These are phyloP conservation scores for Pseudoscleropodium purum DNA, from an alignment of 225 moss, liverwort and hornwort genomes.

Conservation along the genomic window DNA sequence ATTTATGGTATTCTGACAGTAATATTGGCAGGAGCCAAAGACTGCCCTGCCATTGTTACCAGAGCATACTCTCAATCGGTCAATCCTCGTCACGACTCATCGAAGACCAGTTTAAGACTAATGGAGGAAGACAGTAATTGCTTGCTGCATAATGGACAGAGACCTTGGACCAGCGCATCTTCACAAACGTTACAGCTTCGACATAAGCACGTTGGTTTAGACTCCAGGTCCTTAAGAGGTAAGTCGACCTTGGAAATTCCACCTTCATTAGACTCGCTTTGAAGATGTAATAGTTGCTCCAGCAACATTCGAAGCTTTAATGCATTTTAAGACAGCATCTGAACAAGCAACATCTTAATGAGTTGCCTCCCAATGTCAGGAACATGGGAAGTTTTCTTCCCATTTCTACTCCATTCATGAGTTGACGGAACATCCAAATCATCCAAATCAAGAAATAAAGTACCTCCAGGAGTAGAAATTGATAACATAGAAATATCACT, in stretches of 20 bases:
- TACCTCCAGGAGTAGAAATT: background rate
- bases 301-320: background rate
- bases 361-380: background rate
- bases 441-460: background rate
- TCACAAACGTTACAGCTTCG: background rate
- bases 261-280: background rate
- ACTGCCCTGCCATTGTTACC: slow-evolving; percentile 42
- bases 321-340: background rate
- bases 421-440: background rate
- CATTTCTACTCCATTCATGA: background rate
- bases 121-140: slow-evolving; percentile 27
- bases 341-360: background rate
- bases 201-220: background rate
- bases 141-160: slow-evolving; percentile 32
- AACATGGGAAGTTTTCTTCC: background rate
- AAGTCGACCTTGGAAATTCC: background rate
- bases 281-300: background rate
- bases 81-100: slow-evolving; percentile 15
- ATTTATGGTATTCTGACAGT: slow-evolving; percentile 17
- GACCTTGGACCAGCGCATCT: background rate
- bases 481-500: background rate
- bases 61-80: slow-evolving; percentile 25
- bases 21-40: slow-evolving; percentile 33
- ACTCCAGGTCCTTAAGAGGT: background rate
- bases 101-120: slow-evolving; percentile 40